Evolutionary conservation across 2,329 filamentous ascomycete genomes (phyloP).

Genomic region (Stachybotrys chartarum): DNA sequence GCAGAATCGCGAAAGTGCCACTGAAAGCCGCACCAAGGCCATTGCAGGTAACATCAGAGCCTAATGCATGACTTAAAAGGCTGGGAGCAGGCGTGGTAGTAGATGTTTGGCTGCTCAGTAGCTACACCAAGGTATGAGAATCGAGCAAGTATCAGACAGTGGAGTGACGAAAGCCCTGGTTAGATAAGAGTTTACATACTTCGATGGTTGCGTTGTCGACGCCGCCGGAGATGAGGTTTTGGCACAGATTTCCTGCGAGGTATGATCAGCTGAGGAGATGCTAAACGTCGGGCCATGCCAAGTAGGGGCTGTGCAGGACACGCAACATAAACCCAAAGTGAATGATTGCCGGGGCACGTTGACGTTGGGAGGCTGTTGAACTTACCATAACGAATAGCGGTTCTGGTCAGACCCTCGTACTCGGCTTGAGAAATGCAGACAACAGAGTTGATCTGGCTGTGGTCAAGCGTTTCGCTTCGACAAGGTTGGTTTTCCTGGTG

Average conservation of each 20-base stretch:
- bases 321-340: too few species aligned
- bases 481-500: background rate
- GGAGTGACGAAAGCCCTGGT: too few species aligned
- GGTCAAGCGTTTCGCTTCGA: background rate
- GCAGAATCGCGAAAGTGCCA: background rate
- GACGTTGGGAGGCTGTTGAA: background rate
- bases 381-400: slow-evolving; percentile 49
- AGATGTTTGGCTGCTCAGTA: background rate
- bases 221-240: slow-evolving; percentile 43
- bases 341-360: background rate
- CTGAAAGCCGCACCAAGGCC: background rate
- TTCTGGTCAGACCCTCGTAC: slow-evolving; percentile 50
- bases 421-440: slow-evolving; percentile 54
- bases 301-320: too few species aligned
- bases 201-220: slow-evolving; percentile 38
- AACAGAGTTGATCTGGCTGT: slow-evolving; percentile 9
- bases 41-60: background rate
- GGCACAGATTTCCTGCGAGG: slow-evolving; percentile 14
- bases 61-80: background rate
- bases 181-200: slow-evolving; percentile 22
- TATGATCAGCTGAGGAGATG: background rate
- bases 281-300: too few species aligned
- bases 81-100: background rate
- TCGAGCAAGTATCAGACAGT: background rate
- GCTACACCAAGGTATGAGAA: background rate